Conservation (phyloP, 164 flowering plant genomes). For the Taxillus chinensis region DNA sequence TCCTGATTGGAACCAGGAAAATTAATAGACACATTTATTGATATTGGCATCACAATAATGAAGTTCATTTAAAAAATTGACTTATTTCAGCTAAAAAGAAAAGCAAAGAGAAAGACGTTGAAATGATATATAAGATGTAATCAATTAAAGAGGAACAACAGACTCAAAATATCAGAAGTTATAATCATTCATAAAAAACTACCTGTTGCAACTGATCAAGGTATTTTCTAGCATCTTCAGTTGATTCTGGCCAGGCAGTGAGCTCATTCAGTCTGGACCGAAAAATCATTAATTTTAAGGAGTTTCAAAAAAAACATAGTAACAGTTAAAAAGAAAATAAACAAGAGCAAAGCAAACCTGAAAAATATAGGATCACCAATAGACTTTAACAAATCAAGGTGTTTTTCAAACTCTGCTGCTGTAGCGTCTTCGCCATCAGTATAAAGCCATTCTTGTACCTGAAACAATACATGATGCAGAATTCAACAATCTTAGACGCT, state of each 20-base stretch:
- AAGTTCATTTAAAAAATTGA: too few species aligned
- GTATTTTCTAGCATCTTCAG: constrained; percentile 47
- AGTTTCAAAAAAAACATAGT: background rate
- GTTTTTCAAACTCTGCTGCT: constrained; percentile 66
- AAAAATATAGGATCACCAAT: constrained; percentile 86
- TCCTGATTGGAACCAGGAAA: too few species aligned
- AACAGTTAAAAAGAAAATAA: background rate
- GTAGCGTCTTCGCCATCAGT: constrained; percentile 96
- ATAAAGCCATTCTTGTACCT: constrained; percentile 98
- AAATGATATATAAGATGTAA: too few species aligned
- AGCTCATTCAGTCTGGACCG: constrained; percentile 63
- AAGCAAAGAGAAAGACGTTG: too few species aligned
- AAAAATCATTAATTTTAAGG: constrained; percentile 5
- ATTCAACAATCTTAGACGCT: too few species aligned
- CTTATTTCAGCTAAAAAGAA: too few species aligned
- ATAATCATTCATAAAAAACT: constrained; percentile 1
- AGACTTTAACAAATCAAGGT: constrained; percentile 55
- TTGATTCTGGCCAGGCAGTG: constrained; percentile 69
- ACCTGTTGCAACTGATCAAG: constrained; percentile 70
- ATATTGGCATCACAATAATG: too few species aligned
- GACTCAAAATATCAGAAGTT: background rate
- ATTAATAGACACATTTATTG: too few species aligned
- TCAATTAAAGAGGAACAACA: too few species aligned
- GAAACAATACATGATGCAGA: constrained; percentile 8
- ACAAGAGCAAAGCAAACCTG: constrained; percentile 30